These are phyloP conservation scores for Cicer cuneatum DNA, from an alignment of 306 rosid species.

Conservation along the genomic window DNA sequence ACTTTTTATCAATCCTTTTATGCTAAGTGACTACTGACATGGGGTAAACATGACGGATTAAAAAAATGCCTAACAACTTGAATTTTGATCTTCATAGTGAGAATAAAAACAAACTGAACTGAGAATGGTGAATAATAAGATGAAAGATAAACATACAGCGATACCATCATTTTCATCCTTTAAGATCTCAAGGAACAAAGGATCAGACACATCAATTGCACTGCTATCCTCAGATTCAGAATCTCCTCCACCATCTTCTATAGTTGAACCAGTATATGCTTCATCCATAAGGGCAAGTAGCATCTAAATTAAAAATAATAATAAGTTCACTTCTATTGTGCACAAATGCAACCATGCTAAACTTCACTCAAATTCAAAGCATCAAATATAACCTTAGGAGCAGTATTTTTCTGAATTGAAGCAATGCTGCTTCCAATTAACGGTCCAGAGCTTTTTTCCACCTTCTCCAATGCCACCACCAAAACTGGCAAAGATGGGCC, in stretches of 20 bases:
- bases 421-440: slow-evolving; percentile 89
- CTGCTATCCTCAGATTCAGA: slow-evolving; percentile 85
- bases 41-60: slow-evolving; percentile 3
- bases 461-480: slow-evolving; percentile 95
- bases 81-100: slow-evolving; percentile 18
- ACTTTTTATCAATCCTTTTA: slow-evolving; percentile 1
- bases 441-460: slow-evolving; percentile 83
- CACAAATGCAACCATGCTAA: slow-evolving; percentile 32
- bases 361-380: slow-evolving; percentile 21
- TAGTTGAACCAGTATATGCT: slow-evolving; percentile 95
- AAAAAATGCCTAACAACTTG: slow-evolving; percentile 32
- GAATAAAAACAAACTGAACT: slow-evolving; percentile 33
- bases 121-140: slow-evolving; percentile 23
- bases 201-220: slow-evolving; percentile 78
- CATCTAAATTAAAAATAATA: slow-evolving; percentile 65
- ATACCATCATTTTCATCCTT: slow-evolving; percentile 99
- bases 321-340: slow-evolving; percentile 24
- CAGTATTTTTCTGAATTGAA: slow-evolving; percentile 91
- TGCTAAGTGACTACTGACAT: slow-evolving; percentile 6
- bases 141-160: slow-evolving; percentile 64
- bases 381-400: slow-evolving; percentile 76
- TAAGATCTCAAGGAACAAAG: slow-evolving; percentile 87
- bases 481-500: slow-evolving; percentile 58
- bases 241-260: slow-evolving; percentile 93
- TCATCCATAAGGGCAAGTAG: slow-evolving; percentile 99